A percentile compares a stretch with the other conserved stretches of the same genome.
Conservation (phyloP, 306 rosid genomes). For the Quercus parvula region DNA sequence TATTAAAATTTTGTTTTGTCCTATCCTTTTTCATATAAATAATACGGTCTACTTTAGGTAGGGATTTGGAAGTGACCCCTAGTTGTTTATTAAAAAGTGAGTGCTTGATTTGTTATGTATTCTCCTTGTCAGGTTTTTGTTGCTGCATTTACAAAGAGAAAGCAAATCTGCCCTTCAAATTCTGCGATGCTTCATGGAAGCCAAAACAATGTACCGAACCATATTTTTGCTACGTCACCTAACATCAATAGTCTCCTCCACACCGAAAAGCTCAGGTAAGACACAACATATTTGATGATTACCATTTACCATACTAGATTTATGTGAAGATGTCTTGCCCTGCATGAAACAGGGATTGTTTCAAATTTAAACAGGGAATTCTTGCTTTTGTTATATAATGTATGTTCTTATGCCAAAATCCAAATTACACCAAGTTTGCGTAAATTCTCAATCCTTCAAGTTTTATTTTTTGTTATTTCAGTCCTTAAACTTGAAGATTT, state of each 20-base stretch:
- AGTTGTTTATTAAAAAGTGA: background rate
- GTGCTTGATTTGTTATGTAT: background rate
- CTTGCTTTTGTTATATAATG: background rate
- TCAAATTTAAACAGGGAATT: background rate
- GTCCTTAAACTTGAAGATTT: too few relatives aligned
- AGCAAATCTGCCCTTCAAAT: slow-evolving; percentile 51
- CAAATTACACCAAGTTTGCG: too few relatives aligned
- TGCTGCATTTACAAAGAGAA: slow-evolving; percentile 59
- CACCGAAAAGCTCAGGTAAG: slow-evolving; percentile 53
- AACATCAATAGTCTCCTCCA: slow-evolving; percentile 34
- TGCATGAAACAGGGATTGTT: background rate
- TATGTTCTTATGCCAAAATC: too few relatives aligned
- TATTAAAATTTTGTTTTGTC: background rate
- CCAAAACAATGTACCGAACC: slow-evolving; percentile 26
- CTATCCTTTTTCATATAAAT: background rate
- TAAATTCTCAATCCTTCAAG: too few relatives aligned
- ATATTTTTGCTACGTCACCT: slow-evolving; percentile 21
- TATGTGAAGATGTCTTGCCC: background rate
- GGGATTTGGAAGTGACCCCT: slow-evolving; percentile 10
- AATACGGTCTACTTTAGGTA: background rate
- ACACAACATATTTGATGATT: too few relatives aligned
- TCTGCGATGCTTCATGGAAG: slow-evolving; percentile 44
- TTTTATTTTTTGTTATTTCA: too few relatives aligned
- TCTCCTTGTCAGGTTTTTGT: slow-evolving; percentile 45
- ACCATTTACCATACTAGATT: background rate